A percentile compares a stretch with the other conserved stretches of the same genome.
Conservation (phyloP, 805 yeast genomes). For the Kodamaea neixiangensis region DNA sequence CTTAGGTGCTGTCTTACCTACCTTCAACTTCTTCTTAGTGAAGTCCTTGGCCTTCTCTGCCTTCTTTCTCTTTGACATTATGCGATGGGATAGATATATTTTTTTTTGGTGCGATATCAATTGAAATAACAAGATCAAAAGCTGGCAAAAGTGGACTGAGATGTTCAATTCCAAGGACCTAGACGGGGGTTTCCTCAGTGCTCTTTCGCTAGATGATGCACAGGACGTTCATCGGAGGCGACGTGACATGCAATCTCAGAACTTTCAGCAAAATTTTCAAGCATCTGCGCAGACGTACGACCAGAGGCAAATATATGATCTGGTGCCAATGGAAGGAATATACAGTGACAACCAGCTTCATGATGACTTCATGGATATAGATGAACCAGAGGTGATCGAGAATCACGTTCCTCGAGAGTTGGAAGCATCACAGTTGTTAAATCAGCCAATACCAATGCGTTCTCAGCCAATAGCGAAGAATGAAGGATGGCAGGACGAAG, state of each 20-base stretch:
- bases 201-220: constrained; percentile 27
- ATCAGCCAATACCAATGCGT: neutral
- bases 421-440: neutral
- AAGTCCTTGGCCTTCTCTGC: constrained; percentile 73
- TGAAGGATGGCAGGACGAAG: too few species aligned
- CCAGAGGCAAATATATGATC: neutral
- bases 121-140: neutral
- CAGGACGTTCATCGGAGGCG: constrained; percentile 1
- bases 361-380: constrained; percentile 22
- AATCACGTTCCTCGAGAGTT: neutral
- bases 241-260: neutral
- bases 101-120: neutral
- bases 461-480: too few species aligned
- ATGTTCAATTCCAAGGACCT: constrained; percentile 2
- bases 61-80: constrained; percentile 55
- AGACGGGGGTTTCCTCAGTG: constrained; percentile 24
- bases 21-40: constrained; percentile 74
- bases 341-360: neutral
- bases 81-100: neutral
- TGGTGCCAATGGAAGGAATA: neutral
- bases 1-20: constrained; percentile 77
- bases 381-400: constrained; percentile 7
- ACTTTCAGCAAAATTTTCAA: neutral
- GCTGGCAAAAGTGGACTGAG: neutral
- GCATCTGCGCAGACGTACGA: neutral